Conservation (phyloP, 2,329 filamentous ascomycete species). For the Westerdykella aurantiaca region DNA sequence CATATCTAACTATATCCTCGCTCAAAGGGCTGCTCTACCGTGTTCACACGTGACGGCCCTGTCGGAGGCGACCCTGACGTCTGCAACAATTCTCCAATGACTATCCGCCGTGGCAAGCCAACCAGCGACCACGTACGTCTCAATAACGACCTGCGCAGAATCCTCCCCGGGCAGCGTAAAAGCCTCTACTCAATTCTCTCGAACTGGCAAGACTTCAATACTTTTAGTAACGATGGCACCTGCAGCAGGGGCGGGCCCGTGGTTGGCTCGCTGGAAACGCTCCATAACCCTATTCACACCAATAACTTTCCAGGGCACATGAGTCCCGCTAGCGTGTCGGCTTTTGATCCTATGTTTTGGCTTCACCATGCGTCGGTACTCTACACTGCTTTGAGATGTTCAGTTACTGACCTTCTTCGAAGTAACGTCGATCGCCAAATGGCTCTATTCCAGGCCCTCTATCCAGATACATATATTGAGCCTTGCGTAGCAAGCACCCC, state of each 20-base stretch:
- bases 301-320: slow-evolving; percentile 56
- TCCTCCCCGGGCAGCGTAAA: slow-evolving; percentile 4
- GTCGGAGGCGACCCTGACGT: slow-evolving; percentile 47
- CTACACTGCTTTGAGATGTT: neutral
- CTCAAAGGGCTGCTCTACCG: slow-evolving; percentile 4
- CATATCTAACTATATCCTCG: neutral
- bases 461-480: slow-evolving; percentile 60
- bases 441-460: slow-evolving; percentile 67
- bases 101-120: slow-evolving; percentile 6
- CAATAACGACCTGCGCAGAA: slow-evolving; percentile 5
- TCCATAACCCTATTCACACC: slow-evolving; percentile 14
- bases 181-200: slow-evolving; percentile 13
- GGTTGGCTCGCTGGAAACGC: slow-evolving; percentile 6
- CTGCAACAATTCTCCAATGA: slow-evolving; percentile 43
- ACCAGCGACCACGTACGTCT: slow-evolving; percentile 6
- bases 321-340: slow-evolving; percentile 61
- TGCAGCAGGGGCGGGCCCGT: slow-evolving; percentile 1
- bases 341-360: slow-evolving; percentile 50
- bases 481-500: slow-evolving; percentile 27
- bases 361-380: slow-evolving; percentile 48
- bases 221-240: slow-evolving; percentile 6
- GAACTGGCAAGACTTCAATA: slow-evolving; percentile 11
- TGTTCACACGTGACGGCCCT: neutral
- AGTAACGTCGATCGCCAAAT: slow-evolving; percentile 42
- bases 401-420: neutral